phyloP scores from a whole-genome alignment of 306 rosid species.

The Comarum palustre region DNA sequence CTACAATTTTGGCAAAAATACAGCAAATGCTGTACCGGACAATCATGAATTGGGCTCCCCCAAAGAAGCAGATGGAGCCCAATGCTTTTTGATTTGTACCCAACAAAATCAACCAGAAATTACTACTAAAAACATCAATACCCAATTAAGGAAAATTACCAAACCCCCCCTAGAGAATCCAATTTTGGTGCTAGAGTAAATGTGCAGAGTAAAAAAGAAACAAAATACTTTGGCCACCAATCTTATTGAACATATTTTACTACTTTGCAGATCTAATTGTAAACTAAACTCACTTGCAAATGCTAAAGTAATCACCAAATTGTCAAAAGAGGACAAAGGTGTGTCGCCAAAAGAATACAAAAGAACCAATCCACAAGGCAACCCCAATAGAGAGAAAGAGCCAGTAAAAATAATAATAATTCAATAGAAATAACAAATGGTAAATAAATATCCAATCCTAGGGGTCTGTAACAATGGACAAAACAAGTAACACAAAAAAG shows the following conservation, averaged over 20 bases:
- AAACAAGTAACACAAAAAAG: constrained; percentile 26
- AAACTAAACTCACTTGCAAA: background rate
- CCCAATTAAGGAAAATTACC: background rate
- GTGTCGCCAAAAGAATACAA: constrained; percentile 18
- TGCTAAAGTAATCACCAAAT: background rate
- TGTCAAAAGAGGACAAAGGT: background rate
- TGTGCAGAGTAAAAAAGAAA: background rate
- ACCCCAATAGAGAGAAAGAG: background rate
- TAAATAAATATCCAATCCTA: constrained; percentile 17
- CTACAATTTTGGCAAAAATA: background rate
- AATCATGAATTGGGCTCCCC: background rate
- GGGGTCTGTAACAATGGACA: constrained; percentile 15
- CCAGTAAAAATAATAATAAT: background rate
- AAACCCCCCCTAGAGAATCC: background rate
- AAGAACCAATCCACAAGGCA: background rate
- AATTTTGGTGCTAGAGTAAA: background rate
- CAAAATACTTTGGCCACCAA: background rate
- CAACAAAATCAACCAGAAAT: background rate
- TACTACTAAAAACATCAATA: too few species aligned
- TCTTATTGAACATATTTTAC: background rate
- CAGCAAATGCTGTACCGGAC: background rate
- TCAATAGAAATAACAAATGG: constrained; percentile 21
- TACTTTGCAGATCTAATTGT: background rate
- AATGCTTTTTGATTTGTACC: background rate
- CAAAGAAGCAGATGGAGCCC: background rate